A percentile compares a stretch with the other conserved stretches of the same genome.
phyloP scores from a whole-genome alignment of 352 stramenopile species.

The Plasmopara muralis region DNA sequence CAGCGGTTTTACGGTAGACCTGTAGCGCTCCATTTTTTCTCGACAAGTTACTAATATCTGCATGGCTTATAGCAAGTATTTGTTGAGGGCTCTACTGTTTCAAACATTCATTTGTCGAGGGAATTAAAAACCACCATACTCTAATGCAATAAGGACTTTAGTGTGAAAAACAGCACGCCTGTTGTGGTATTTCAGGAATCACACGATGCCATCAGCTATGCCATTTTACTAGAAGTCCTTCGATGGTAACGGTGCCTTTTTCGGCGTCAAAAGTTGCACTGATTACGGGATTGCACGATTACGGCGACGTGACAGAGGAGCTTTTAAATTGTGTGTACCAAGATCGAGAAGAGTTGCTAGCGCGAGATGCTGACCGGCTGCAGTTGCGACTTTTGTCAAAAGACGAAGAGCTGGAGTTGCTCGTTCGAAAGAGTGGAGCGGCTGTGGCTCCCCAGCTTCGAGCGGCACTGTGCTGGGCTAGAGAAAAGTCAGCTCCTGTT shows the following conservation, averaged over 20 bases:
- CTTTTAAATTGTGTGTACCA: constrained; percentile 54
- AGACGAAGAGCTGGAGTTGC: constrained; percentile 44
- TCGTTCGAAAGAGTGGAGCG: constrained; percentile 46
- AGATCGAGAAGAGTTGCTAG: constrained; percentile 46
- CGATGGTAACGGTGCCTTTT: constrained; percentile 40
- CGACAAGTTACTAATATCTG: too few species aligned
- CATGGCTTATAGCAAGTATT: too few species aligned
- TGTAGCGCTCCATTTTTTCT: too few species aligned
- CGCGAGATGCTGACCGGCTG: constrained; percentile 36
- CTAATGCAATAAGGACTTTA: too few species aligned
- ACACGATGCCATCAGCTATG: too few species aligned
- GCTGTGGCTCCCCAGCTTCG: constrained; percentile 32
- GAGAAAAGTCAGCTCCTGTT: constrained; percentile 20
- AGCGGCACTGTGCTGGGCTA: constrained; percentile 44
- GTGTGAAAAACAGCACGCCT: too few species aligned
- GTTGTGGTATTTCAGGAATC: too few species aligned
- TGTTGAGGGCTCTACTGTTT: too few species aligned
- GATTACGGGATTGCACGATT: constrained; percentile 67
- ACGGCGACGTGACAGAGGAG: constrained; percentile 44
- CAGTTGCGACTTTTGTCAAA: constrained; percentile 45
- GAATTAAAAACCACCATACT: too few species aligned
- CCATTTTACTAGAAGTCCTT: not conserved
- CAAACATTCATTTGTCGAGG: too few species aligned
- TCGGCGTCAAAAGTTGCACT: constrained; percentile 68
- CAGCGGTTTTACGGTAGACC: too few species aligned